Base-by-base conservation (phyloP, 148 eudicot genomes). In the Nepenthes gracilis region DNA sequence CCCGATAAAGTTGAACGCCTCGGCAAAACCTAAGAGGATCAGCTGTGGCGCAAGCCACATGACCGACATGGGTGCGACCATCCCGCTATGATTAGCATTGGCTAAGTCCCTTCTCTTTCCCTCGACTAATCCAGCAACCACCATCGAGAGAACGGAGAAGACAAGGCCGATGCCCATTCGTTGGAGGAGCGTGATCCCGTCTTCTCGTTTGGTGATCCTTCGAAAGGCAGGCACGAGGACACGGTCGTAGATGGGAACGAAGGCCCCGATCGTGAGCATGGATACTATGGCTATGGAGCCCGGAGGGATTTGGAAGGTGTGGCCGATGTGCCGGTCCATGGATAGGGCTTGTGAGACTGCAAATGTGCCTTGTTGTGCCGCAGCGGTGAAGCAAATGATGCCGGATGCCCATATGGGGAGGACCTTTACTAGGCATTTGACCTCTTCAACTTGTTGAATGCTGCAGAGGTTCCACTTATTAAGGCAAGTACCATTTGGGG, bases 371-470 rank as follows among this genome's bases (percentile, higher is more conserved):
- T 85, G 89, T 70, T 85, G 92, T 5, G 73, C 74, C 9, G 76
- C 84, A 9, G 87, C 71, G 0, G 77, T 75, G 79, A 85, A 83
- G 50, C 81, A 81, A 9, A 85, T 64, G 34, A 88, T 79, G 1
- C 92, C 89, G 0, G 92, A 71, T 9, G 81, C 86, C 88, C 86
- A 82, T n/a, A 88, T 58, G 2, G 96, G 96, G 9, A 85, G 68
- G 1, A 88, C 72, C 66, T 66, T 74, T 12, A 88, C 61, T 3
- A 88, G 38, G 68, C 86, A 85, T 73, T 88, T 88, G 1, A 82
- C 77, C 62, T 88, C 85, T 74, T 88, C 92, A 33, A 88, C 63
- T 38, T 75, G 75, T 62, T 88, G 96, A 33, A 79, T 58, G 69
- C 81, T 81, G 10, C 80, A 66, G n/a, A 88, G 56, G 2, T 61